phyloP scores from a whole-genome alignment of 2,329 filamentous ascomycete species.

The Pyrenophora seminiperda region DNA sequence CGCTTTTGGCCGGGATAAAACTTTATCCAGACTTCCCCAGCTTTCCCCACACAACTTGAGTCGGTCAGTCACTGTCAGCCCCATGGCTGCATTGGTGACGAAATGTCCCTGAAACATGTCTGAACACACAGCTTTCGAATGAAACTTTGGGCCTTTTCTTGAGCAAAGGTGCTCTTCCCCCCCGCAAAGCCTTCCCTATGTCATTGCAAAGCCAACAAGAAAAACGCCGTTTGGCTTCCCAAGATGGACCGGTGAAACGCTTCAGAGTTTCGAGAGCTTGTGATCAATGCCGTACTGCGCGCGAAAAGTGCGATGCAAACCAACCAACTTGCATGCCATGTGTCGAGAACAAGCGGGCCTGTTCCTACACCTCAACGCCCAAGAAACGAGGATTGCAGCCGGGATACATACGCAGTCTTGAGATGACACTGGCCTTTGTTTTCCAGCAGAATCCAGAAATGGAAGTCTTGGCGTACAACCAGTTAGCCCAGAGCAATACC shows the following conservation, averaged over 20 bases:
- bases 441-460: constrained; percentile 58
- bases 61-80: too few species aligned
- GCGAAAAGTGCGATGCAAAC: constrained; percentile 74
- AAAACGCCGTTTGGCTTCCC: constrained; percentile 25
- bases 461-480: constrained; percentile 61
- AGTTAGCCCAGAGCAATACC: constrained; percentile 57
- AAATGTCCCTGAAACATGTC: background rate
- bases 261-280: constrained; percentile 71
- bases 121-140: background rate
- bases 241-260: constrained; percentile 50
- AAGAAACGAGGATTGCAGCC: constrained; percentile 79
- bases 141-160: constrained; percentile 1
- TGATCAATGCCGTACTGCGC: constrained; percentile 68
- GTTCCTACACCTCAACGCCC: constrained; percentile 72
- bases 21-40: constrained; percentile 19
- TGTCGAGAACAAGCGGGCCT: constrained; percentile 64
- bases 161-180: background rate
- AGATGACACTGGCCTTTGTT: constrained; percentile 62
- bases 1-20: constrained; percentile 16
- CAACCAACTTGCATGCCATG: constrained; percentile 71
- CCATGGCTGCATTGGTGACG: constrained; percentile 11
- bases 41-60: constrained; percentile 8
- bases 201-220: constrained; percentile 25
- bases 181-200: constrained; percentile 15
- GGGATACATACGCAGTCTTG: constrained; percentile 53